phyloP scores from a whole-genome alignment of 208 protist genomes.

The Phytomonas sp. region DNA sequence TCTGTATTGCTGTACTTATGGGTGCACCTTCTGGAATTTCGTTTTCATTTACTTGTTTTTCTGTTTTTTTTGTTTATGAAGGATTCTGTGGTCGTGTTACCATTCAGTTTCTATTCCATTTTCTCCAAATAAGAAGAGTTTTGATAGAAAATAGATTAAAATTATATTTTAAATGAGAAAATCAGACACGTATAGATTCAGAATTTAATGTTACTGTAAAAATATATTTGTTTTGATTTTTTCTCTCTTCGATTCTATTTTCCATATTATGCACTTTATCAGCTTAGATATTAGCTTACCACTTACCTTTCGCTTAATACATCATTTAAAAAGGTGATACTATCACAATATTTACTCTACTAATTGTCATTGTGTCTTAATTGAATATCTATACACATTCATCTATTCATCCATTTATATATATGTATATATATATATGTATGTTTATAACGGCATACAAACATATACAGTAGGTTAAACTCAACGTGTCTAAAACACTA shows the following conservation, averaged over 20 bases:
- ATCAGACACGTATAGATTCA: not conserved
- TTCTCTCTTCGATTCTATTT: not conserved
- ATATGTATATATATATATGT: not conserved
- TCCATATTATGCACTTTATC: not conserved
- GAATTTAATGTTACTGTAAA: not conserved
- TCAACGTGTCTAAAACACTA: not conserved
- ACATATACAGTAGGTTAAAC: not conserved
- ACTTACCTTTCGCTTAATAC: not conserved
- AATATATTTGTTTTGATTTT: not conserved
- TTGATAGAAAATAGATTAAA: not conserved
- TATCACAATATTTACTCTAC: not conserved
- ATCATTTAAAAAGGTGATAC: not conserved
- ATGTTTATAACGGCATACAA: not conserved
- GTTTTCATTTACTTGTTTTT: constrained; percentile 1
- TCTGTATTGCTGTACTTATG: not conserved
- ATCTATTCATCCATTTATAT: not conserved
- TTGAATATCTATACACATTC: not conserved
- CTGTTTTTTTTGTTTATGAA: constrained; percentile 4
- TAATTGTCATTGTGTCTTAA: not conserved
- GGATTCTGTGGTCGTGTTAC: not conserved
- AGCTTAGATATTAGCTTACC: not conserved
- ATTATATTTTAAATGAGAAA: not conserved
- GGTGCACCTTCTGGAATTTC: not conserved
- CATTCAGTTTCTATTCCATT: not conserved
- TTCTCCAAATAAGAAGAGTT: not conserved